Base-by-base conservation (phyloP, 2,329 filamentous ascomycete genomes). In the Didymellaceae sp. region DNA sequence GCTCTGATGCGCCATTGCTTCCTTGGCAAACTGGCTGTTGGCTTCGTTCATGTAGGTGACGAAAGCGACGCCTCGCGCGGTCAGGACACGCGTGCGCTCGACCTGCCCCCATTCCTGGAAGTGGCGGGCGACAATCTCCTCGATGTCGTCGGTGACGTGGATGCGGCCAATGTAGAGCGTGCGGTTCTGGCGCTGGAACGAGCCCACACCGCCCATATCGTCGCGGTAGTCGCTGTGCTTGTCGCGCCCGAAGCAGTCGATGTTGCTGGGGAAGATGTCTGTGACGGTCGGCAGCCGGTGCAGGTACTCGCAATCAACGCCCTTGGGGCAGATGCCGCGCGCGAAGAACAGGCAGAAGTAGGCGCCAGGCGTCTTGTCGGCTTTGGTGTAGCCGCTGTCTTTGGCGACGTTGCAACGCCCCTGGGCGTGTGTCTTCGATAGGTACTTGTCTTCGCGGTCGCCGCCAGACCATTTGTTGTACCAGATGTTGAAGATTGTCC, bases 381-480 rank as follows among this genome's bases (percentile, higher is more conserved):
- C 78, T 57, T 74, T 71, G 2, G 78, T 81, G 65, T 79, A 80
- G 10, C 78, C 78, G 45, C 65, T 73, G 62, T 81, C 94, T 54
- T 82, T 85, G 1, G 87, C 87, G 54, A 99, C 80, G 69, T 92
- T 94, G 80, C 94, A 97, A 46, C 95, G 89, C 2, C 88, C 88
- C 58, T 88, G 86, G 3, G 94, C 93, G 11, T 87, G 84, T 0
- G 87, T 89, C 69, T 97, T 88, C 26, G 88, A 90, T 4, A 91
- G 82, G 67, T 93, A 91, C 63, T 92, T 91, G 78, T 95, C 91
- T 70, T 97, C 93, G 54, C 91, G 85, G 75, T 99, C 94, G 67
- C 94, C 94, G 60, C 94, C 94, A 1, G 87, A 89, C 92, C 93
- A 97, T 76, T 97, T 97, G 78, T 96, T 97, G 77, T 97, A 96